phyloP scores from a whole-genome alignment of 192 early-diverging fungal species.

The Umbelopsis vinacea region DNA sequence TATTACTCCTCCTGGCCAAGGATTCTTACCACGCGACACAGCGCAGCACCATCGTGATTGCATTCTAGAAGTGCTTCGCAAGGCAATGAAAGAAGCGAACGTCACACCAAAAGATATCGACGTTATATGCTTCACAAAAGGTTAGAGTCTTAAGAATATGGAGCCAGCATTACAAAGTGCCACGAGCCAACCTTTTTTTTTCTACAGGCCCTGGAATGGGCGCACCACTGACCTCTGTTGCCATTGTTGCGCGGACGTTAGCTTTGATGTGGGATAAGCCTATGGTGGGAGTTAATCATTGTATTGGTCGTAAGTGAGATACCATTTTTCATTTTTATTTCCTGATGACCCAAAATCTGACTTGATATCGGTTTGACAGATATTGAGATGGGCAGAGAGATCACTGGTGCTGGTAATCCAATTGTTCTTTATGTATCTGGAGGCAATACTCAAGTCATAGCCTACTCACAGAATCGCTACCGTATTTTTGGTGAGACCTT shows the following conservation, averaged over 20 bases:
- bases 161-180: too few relatives aligned
- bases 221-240: conserved; percentile 89
- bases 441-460: conserved; percentile 99
- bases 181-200: not conserved
- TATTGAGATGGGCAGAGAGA: conserved; percentile 98
- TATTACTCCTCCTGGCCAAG: conserved; percentile 95
- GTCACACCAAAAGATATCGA: conserved; percentile 79
- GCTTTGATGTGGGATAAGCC: conserved; percentile 91
- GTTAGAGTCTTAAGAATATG: conserved; percentile 30
- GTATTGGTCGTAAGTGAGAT: conserved; percentile 79
- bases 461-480: conserved; percentile 90
- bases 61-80: conserved; percentile 72
- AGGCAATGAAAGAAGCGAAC: conserved; percentile 80
- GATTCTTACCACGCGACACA: conserved; percentile 94
- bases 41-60: conserved; percentile 87
- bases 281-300: conserved; percentile 96
- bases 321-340: not conserved
- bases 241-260: conserved; percentile 91
- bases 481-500: conserved; percentile 98
- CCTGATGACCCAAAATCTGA: not conserved
- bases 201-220: conserved; percentile 94
- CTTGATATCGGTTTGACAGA: conserved; percentile 44
- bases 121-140: conserved; percentile 95
- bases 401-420: conserved; percentile 93
- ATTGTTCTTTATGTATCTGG: conserved; percentile 97